Conservation (phyloP, 306 rosid genomes). For the Psophocarpus tetragonolobus region DNA sequence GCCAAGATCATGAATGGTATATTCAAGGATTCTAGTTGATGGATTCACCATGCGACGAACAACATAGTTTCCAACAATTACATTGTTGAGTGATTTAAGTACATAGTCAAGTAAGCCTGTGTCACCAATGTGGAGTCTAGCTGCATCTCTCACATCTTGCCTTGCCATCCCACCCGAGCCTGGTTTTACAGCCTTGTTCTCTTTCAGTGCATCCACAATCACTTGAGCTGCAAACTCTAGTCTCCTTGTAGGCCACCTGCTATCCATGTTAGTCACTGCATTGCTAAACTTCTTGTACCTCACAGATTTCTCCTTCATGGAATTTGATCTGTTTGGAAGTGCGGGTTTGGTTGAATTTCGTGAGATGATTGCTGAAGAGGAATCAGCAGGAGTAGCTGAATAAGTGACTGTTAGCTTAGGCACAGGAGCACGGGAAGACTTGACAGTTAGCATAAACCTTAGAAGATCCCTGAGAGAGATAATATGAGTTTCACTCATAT, state of each 20-base stretch:
- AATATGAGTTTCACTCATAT: slow-evolving; percentile 76
- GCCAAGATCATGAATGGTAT: slow-evolving; percentile 62
- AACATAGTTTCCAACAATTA: slow-evolving; percentile 64
- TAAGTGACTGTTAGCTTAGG: slow-evolving; percentile 35
- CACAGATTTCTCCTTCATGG: slow-evolving; percentile 54
- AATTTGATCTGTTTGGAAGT: slow-evolving; percentile 42
- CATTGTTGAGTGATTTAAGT: slow-evolving; percentile 79
- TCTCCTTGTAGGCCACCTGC: slow-evolving; percentile 89
- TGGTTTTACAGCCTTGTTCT: slow-evolving; percentile 48
- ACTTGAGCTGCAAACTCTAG: slow-evolving; percentile 81
- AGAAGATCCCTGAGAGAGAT: slow-evolving; percentile 70
- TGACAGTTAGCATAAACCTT: slow-evolving; percentile 77
- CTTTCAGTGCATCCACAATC: slow-evolving; percentile 77
- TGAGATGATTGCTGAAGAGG: slow-evolving; percentile 25
- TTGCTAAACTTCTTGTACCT: slow-evolving; percentile 65
- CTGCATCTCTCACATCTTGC: slow-evolving; percentile 87
- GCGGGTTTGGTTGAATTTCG: slow-evolving; percentile 42
- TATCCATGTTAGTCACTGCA: slow-evolving; percentile 73
- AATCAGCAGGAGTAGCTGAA: slow-evolving; percentile 1
- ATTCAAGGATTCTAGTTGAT: slow-evolving; percentile 66
- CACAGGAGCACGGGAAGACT: slow-evolving; percentile 53
- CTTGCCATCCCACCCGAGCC: slow-evolving; percentile 78
- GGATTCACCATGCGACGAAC: slow-evolving; percentile 83
- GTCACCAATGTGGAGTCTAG: slow-evolving; percentile 87
- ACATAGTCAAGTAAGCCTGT: slow-evolving; percentile 90